Conservation (phyloP, 1,139 yeast species). For the Suzukiozyma palmioleophila region DNA sequence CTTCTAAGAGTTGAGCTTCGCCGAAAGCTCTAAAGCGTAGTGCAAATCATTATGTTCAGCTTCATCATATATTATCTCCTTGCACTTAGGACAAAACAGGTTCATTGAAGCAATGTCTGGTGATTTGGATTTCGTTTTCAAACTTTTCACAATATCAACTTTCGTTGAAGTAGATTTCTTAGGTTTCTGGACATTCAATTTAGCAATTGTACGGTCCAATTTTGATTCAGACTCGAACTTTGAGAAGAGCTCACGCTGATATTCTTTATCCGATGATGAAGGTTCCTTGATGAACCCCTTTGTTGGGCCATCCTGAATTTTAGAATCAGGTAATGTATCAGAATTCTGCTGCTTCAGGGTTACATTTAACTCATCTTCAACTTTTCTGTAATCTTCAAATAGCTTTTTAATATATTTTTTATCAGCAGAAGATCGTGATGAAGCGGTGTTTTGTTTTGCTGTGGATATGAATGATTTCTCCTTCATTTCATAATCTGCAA, state of each 20-base stretch:
- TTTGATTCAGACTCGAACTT: background rate
- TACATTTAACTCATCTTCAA: background rate
- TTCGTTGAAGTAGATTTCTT: background rate
- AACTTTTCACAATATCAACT: conserved; percentile 19
- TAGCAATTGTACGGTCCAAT: background rate
- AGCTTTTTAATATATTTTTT: conserved; percentile 14
- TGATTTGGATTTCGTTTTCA: conserved; percentile 12
- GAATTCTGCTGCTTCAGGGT: too few species aligned
- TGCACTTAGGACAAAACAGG: conserved; percentile 25
- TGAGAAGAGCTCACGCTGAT: background rate
- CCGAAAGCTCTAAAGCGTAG: conserved; percentile 34
- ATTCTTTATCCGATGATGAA: conserved; percentile 2
- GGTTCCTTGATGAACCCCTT: conserved; percentile 1
- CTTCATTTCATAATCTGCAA: conserved; percentile 11
- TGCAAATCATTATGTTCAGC: conserved; percentile 42
- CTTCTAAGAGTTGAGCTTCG: conserved; percentile 17
- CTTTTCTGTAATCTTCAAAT: conserved; percentile 11
- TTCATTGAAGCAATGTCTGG: conserved; percentile 12
- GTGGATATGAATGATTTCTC: conserved; percentile 2
- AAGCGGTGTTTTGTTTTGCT: conserved; percentile 1
- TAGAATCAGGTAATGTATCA: too few species aligned
- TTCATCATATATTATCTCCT: conserved; percentile 22
- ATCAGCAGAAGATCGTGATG: conserved; percentile 6
- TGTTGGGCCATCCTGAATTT: background rate
- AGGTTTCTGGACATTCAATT: conserved; percentile 4